Base-by-base conservation (phyloP, 345 rosid genomes). In the Salix dunnii region DNA sequence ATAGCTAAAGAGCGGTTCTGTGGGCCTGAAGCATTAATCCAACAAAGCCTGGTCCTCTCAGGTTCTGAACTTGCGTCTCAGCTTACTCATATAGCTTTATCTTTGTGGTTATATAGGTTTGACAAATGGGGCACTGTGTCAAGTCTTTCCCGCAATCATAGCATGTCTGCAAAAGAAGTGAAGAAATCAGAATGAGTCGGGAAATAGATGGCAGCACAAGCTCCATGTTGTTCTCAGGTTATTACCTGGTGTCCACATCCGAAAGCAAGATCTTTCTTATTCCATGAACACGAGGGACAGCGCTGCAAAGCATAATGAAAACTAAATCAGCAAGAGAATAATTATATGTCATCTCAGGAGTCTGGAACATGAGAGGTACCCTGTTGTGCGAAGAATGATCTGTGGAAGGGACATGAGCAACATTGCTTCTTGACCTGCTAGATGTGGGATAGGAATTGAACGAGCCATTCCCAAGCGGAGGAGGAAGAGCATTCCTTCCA, bases 171-270 rank as follows among this genome's bases (percentile, higher is more conserved):
- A 81, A 40, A 69, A 63, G 68, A 68, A n/a, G 33, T 5, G 25
- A 3, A 61, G 11, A 38, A 48, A 18, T 65, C 65, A 72, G 6
- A 71, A 67, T 2, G 42, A 7, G 5, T 28, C 28, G 7, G 27
- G 60, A 42, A 71, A 27, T 23, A 31, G 46, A 43, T 46, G 17
- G 38, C 9, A 36, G 17, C 7, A 8, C 7, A 17, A 66, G 5
- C 8, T 72, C 51, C 21, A 43, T 66, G 48, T 2, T 21, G 21
- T 10, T 70, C 55, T 76, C 31, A 6, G 40, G 33, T 76, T 14
- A 46, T 12, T 80, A 84, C 84, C 84, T 86, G 84, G 75, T 84
- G 87, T 23, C 85, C 84, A 23, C 86, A 86, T 31, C 86, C 86
- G 73, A 86, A 74, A 40, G 83, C 87, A 36, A 86, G 81, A 73